Percentiles rank a stretch among this genome's conserved stretches.
Conservation (phyloP, 139 green algal species). For the Desmodesmus armatus region DNA sequence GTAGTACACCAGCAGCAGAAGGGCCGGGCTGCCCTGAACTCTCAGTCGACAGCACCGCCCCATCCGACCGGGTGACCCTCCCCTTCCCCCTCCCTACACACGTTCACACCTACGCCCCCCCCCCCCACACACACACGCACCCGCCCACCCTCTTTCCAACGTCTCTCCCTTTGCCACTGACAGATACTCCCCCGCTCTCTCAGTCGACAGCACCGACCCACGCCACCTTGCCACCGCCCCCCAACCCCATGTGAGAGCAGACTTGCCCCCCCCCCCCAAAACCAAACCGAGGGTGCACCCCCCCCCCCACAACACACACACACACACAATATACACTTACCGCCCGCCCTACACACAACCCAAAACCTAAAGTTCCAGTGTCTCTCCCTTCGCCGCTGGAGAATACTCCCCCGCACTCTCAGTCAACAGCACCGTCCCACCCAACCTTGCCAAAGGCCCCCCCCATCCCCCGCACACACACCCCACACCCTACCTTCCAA, state of each 20-base stretch:
- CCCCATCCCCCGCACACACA: too few species aligned
- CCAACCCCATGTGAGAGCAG: too few species aligned
- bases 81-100: too few species aligned
- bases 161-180: constrained; percentile 98
- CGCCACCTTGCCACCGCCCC: too few species aligned
- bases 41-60: constrained; percentile 94
- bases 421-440: constrained; percentile 94
- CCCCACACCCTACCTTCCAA: constrained; percentile 94
- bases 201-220: constrained; percentile 93
- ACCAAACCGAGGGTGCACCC: constrained; percentile 67
- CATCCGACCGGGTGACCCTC: constrained; percentile 85
- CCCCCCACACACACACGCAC: too few species aligned
- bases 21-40: constrained; percentile 92
- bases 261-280: too few species aligned
- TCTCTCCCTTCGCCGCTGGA: constrained; percentile 98
- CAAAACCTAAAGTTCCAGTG: constrained; percentile 86
- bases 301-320: too few species aligned
- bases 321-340: too few species aligned
- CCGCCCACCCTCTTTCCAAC: constrained; percentile 91
- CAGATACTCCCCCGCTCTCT: constrained; percentile 95
- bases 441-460: too few species aligned
- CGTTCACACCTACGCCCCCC: too few species aligned
- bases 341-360: too few species aligned
- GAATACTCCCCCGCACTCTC: constrained; percentile 97
- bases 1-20: not conserved